Evolutionary conservation across 495 filamentous ascomycete genomes (phyloP).

Genomic region (Aspergillus cristatus): DNA sequence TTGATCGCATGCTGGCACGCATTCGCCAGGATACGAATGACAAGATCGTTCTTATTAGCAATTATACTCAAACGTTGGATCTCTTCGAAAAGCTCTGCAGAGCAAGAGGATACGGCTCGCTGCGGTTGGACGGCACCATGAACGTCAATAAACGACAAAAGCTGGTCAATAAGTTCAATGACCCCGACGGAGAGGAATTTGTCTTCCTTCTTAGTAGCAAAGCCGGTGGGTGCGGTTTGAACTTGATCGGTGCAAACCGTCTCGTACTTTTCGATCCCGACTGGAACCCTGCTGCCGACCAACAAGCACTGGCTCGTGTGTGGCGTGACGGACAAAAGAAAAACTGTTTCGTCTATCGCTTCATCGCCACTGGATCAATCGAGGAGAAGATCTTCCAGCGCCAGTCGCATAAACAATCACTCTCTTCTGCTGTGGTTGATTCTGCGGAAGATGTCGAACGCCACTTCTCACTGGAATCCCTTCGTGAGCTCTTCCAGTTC

Average conservation of each 20-base stretch:
- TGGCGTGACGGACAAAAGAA: conserved; percentile 99
- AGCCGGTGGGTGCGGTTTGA: conserved; percentile 93
- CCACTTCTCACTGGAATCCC: conserved; percentile 82
- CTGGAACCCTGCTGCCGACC: conserved; percentile 98
- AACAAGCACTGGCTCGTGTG: conserved; percentile 92
- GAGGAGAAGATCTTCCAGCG: conserved; percentile 99
- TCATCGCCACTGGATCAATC: conserved; percentile 95
- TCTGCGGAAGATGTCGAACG: conserved; percentile 93
- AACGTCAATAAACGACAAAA: conserved; percentile 94
- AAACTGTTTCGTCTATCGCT: conserved; percentile 97
- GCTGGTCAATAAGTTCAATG: conserved; percentile 97
- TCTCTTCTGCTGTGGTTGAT: conserved; percentile 97
- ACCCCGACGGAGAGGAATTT: conserved; percentile 84
- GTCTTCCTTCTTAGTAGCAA: conserved; percentile 94
- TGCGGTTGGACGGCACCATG: conserved; percentile 95
- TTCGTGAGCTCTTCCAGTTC: conserved; percentile 92
- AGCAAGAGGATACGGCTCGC: conserved; percentile 66
- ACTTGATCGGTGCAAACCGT: conserved; percentile 94
- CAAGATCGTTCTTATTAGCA: conserved; percentile 98
- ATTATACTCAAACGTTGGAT: conserved; percentile 95
- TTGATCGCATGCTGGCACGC: conserved; percentile 95
- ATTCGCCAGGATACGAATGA: conserved; percentile 96
- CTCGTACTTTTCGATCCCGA: conserved; percentile 97
- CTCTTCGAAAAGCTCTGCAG: conserved; percentile 91
- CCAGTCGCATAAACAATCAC: conserved; percentile 93